Evolutionary conservation across 768 basidiomycete genomes (phyloP).

Genomic region (Amanita inopinata): DNA sequence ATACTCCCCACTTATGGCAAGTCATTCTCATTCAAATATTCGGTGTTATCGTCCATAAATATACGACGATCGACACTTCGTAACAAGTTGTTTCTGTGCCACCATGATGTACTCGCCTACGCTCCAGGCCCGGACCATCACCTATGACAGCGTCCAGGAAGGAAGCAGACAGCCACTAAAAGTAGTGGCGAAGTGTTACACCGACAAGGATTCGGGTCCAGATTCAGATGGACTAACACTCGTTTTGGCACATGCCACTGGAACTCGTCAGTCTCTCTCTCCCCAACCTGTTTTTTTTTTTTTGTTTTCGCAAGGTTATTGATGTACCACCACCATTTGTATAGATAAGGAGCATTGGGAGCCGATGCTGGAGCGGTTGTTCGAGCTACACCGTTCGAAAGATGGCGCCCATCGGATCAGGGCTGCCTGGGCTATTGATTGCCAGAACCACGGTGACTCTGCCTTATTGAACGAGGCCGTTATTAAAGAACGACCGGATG

Average conservation of each 20-base stretch:
- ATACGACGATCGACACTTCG: too few species aligned
- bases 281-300: too few species aligned
- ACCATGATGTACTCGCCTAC: background rate
- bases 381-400: constrained; percentile 8
- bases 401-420: constrained; percentile 10
- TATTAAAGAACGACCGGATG: constrained; percentile 12
- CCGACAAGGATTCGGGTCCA: background rate
- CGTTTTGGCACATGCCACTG: background rate
- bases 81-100: too few species aligned
- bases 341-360: constrained; percentile 26
- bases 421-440: constrained; percentile 23
- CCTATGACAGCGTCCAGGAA: background rate
- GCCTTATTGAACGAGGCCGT: constrained; percentile 19
- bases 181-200: background rate
- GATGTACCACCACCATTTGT: background rate
- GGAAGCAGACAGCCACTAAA: background rate
- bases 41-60: too few species aligned
- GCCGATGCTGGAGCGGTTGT: constrained; percentile 16
- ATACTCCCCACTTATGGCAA: too few species aligned
- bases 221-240: background rate
- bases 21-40: too few species aligned
- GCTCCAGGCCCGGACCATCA: background rate
- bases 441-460: constrained; percentile 22
- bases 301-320: background rate
- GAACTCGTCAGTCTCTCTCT: background rate